A percentile compares a stretch with the other conserved stretches of the same genome.
phyloP scores from a whole-genome alignment of 129 eudicot species.

The Chrysanthemum seticuspe region DNA sequence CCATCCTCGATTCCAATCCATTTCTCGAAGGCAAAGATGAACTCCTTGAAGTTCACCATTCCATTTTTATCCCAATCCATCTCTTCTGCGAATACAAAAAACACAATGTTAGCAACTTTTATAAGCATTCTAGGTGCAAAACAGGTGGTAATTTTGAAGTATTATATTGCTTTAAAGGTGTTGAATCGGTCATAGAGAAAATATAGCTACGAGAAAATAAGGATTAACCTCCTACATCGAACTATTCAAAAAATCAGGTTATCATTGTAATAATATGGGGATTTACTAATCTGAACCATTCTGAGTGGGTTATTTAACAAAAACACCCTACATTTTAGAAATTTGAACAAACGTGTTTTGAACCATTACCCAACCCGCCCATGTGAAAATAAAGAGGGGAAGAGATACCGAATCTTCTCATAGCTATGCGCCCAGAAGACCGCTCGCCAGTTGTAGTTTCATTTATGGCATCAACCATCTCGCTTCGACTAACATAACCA shows the following conservation, averaged over 20 bases:
- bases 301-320: no score
- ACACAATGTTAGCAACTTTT: background rate
- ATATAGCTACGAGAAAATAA: no score
- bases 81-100: conserved; percentile 51
- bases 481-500: conserved; percentile 77
- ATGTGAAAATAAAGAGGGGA: background rate
- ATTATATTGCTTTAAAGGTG: no score
- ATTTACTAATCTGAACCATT: no score
- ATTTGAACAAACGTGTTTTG: background rate
- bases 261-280: no score
- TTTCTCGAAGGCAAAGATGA: conserved; percentile 72
- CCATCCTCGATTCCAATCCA: conserved; percentile 82
- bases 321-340: no score
- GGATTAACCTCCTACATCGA: no score
- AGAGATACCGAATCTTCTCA: conserved; percentile 84
- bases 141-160: no score
- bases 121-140: background rate
- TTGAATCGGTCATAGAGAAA: no score
- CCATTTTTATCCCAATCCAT: conserved; percentile 95
- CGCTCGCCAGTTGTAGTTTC: conserved; percentile 73
- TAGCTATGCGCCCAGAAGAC: conserved; percentile 91
- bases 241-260: no score
- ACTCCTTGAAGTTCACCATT: conserved; percentile 84
- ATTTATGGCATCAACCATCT: conserved; percentile 78
- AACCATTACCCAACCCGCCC: background rate